Evolutionary conservation across 805 yeast genomes (phyloP).

Genomic region (Starmerella riodocensis): DNA sequence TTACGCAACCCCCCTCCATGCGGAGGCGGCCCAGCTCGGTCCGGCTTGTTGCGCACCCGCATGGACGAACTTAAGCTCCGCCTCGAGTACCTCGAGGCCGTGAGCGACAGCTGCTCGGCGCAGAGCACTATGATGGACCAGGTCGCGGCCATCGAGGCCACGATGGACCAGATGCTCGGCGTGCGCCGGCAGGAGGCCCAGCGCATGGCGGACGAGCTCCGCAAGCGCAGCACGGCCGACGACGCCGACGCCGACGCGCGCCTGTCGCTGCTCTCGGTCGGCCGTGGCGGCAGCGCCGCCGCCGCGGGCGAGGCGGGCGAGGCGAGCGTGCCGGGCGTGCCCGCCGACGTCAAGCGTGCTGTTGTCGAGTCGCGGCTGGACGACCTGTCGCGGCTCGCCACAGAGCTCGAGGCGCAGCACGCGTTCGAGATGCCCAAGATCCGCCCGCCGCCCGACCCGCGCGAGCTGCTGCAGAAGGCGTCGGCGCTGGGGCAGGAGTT

Average conservation of each 20-base stretch:
- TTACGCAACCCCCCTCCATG: too few relatives aligned
- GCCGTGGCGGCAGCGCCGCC: neutral
- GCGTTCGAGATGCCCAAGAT: conserved; percentile 10
- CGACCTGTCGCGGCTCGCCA: conserved; percentile 7
- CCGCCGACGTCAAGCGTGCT: conserved; percentile 5
- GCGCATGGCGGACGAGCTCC: conserved; percentile 11
- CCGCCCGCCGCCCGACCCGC: conserved; percentile 1
- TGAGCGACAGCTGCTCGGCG: conserved; percentile 2
- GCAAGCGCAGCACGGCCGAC: neutral
- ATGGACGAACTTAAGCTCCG: conserved; percentile 19
- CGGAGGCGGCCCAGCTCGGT: too few relatives aligned
- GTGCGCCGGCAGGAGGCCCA: conserved; percentile 10
- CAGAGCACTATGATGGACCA: conserved; percentile 8
- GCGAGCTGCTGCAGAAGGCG: conserved; percentile 7
- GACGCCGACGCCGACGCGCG: neutral
- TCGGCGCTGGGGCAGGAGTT: conserved; percentile 14
- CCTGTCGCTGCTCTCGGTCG: too few relatives aligned
- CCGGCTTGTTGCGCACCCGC: neutral
- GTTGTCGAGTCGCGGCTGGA: conserved; percentile 8
- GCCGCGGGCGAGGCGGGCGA: neutral
- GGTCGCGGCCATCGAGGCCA: conserved; percentile 12
- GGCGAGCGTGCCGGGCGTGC: neutral
- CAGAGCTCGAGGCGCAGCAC: conserved; percentile 8
- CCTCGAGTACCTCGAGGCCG: conserved; percentile 17
- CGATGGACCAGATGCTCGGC: conserved; percentile 11